phyloP scores from a whole-genome alignment of 2,329 filamentous ascomycete genomes.

The Aspergillus sp. region DNA sequence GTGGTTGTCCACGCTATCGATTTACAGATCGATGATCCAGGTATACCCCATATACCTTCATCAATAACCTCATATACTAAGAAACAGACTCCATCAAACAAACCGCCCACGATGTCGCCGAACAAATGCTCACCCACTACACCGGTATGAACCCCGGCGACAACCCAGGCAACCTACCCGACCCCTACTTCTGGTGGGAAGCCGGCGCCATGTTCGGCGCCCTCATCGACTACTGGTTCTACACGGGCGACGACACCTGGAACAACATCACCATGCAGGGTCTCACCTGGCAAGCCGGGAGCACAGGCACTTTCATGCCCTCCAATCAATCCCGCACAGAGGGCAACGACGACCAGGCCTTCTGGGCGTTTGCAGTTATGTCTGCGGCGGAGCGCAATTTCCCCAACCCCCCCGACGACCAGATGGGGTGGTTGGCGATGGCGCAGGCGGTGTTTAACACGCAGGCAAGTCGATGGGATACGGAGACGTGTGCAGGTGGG shows the following conservation, averaged over 20 bases:
- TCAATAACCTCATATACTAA: neutral
- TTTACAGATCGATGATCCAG: constrained; percentile 8
- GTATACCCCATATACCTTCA: constrained; percentile 2
- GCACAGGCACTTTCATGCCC: constrained; percentile 36
- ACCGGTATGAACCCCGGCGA: constrained; percentile 44
- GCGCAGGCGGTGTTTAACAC: constrained; percentile 77
- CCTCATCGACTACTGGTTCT: constrained; percentile 40
- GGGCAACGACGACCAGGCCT: constrained; percentile 56
- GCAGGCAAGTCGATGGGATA: constrained; percentile 68
- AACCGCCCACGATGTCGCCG: constrained; percentile 41
- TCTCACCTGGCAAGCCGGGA: constrained; percentile 34
- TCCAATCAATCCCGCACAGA: constrained; percentile 38
- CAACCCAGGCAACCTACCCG: constrained; percentile 46
- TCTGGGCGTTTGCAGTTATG: constrained; percentile 56
- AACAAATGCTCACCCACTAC: constrained; percentile 50
- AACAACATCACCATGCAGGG: constrained; percentile 33
- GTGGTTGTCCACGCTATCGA: constrained; percentile 11
- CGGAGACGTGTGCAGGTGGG: constrained; percentile 62
- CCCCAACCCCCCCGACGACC: constrained; percentile 41
- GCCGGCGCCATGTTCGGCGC: constrained; percentile 39
- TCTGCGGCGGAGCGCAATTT: constrained; percentile 48
- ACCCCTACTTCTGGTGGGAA: constrained; percentile 46
- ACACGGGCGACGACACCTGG: constrained; percentile 37
- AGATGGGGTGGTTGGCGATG: constrained; percentile 73
- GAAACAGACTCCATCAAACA: constrained; percentile 42